Conservation (phyloP, 2,329 filamentous ascomycete genomes). For the Talaromyces sp. region DNA sequence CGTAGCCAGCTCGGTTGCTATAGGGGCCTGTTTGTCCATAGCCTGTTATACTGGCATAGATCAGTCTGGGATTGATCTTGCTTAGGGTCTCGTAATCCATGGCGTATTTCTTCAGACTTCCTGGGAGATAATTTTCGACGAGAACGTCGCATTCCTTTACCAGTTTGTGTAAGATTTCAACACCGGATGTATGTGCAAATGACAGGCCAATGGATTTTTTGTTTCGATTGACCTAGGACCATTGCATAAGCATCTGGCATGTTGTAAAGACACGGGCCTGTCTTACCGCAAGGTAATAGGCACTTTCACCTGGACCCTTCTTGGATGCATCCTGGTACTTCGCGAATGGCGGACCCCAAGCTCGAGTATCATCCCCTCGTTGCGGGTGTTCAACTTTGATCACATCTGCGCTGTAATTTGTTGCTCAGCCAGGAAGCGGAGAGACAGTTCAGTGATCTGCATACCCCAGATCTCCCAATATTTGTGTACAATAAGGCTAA, state of each 20-base stretch:
- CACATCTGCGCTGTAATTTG: slow-evolving; percentile 71
- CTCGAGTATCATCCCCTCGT: slow-evolving; percentile 87
- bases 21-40: slow-evolving; percentile 96
- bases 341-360: slow-evolving; percentile 95
- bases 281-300: slow-evolving; percentile 84
- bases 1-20: slow-evolving; percentile 82
- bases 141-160: slow-evolving; percentile 83
- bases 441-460: slow-evolving; percentile 26
- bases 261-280: not conserved
- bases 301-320: slow-evolving; percentile 77
- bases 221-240: slow-evolving; percentile 79
- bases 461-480: slow-evolving; percentile 92
- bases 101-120: slow-evolving; percentile 80
- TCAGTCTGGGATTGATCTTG: slow-evolving; percentile 77
- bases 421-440: slow-evolving; percentile 11
- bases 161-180: slow-evolving; percentile 81
- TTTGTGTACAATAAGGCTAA: slow-evolving; percentile 95
- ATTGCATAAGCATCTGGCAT: not conserved
- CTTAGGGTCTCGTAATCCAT: slow-evolving; percentile 82
- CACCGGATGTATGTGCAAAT: slow-evolving; percentile 79
- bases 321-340: slow-evolving; percentile 61
- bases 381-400: slow-evolving; percentile 96
- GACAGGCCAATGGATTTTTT: slow-evolving; percentile 92
- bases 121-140: slow-evolving; percentile 95
- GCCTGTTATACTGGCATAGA: slow-evolving; percentile 95